Conservation (phyloP, 169 alveolate species). For the Eimeria sp. region DNA sequence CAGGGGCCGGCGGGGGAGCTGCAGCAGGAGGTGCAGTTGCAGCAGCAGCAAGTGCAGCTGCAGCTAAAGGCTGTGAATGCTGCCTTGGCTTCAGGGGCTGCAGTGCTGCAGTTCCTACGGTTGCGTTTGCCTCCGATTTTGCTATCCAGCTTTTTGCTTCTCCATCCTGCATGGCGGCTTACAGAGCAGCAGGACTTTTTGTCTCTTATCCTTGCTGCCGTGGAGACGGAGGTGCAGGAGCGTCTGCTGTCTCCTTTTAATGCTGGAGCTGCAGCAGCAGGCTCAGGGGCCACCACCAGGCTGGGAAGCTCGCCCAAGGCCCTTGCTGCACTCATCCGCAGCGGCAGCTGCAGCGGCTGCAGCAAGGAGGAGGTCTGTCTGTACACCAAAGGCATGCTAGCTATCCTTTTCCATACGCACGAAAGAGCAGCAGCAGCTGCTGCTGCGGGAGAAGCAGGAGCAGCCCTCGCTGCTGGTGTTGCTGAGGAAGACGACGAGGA, state of each 20-base stretch:
- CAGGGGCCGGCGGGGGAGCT: not conserved
- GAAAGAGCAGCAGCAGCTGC: constrained; percentile 11
- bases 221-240: constrained; percentile 4
- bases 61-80: constrained; percentile 13
- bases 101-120: constrained; percentile 15
- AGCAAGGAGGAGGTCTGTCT: not conserved
- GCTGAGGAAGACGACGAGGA: constrained; percentile 14
- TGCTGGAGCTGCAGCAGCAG: constrained; percentile 21
- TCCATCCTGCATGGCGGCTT: constrained; percentile 51
- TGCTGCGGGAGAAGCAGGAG: not conserved
- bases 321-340: not conserved
- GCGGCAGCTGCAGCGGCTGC: constrained; percentile 55
- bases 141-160: not conserved
- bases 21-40: not conserved
- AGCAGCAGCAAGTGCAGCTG: constrained; percentile 42
- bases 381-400: not conserved
- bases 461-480: not conserved
- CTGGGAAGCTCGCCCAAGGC: not conserved
- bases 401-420: not conserved
- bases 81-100: constrained; percentile 15
- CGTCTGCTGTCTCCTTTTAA: constrained; percentile 15
- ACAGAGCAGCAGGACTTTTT: constrained; percentile 22
- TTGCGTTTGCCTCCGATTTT: constrained; percentile 5
- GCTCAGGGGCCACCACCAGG: not conserved
- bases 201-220: constrained; percentile 1